These are phyloP conservation scores for Perkinsus olseni DNA, from an alignment of 169 alveolate species.

Conservation along the genomic window DNA sequence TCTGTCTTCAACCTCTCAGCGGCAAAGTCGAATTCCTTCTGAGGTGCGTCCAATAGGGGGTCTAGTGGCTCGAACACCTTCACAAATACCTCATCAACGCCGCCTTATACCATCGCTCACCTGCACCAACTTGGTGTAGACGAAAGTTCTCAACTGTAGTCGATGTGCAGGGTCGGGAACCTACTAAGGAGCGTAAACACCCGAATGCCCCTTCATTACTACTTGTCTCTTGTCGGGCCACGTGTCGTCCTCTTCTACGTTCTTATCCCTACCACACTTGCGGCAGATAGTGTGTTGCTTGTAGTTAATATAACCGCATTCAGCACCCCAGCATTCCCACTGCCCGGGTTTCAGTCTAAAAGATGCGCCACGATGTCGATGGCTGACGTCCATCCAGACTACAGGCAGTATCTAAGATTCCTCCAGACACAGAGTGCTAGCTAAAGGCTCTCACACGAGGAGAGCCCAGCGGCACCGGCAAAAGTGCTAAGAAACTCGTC, in stretches of 20 bases:
- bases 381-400: not conserved
- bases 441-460: not conserved
- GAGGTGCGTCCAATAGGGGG: not conserved
- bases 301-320: not conserved
- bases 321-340: not conserved
- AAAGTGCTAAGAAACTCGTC: too few relatives aligned
- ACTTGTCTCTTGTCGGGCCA: not conserved
- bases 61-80: not conserved
- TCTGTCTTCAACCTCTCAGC: not conserved
- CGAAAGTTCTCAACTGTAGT: not conserved
- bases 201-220: not conserved
- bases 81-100: too few relatives aligned
- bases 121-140: not conserved
- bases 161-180: not conserved
- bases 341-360: not conserved
- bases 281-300: not conserved
- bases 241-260: not conserved
- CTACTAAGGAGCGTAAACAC: not conserved
- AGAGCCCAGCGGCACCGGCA: too few relatives aligned
- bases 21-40: not conserved
- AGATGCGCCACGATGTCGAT: not conserved
- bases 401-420: too few relatives aligned
- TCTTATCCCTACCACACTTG: not conserved
- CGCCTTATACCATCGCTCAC: not conserved
- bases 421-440: too few relatives aligned